These are phyloP conservation scores for Diaporthe ampelina DNA, from an alignment of 2,329 filamentous ascomycete species.

Conservation along the genomic window DNA sequence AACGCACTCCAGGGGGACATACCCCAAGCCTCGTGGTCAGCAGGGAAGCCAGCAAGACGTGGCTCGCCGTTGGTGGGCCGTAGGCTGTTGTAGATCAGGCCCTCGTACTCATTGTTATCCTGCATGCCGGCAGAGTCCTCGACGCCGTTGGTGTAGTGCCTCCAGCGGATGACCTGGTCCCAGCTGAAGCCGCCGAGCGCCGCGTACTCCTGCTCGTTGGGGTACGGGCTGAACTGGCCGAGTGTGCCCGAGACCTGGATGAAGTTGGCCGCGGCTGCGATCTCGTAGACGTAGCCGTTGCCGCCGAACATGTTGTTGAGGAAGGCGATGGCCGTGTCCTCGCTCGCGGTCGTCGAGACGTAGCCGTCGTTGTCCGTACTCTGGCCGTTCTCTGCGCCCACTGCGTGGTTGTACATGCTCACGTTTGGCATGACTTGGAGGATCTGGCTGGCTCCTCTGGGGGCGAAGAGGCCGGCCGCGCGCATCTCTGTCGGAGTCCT, in stretches of 20 bases:
- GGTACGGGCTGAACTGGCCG: slow-evolving; percentile 14
- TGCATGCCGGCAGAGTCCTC: not conserved
- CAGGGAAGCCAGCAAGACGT: slow-evolving; percentile 2
- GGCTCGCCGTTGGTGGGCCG: slow-evolving; percentile 22
- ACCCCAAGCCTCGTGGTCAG: not conserved
- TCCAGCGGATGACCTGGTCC: slow-evolving; percentile 23
- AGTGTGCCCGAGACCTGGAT: slow-evolving; percentile 22
- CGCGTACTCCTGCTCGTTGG: slow-evolving; percentile 8
- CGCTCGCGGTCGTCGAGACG: slow-evolving; percentile 20
- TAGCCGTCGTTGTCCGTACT: slow-evolving; percentile 17
- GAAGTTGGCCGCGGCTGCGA: slow-evolving; percentile 18
- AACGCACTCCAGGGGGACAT: slow-evolving; percentile 31
- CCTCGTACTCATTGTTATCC: slow-evolving; percentile 4
- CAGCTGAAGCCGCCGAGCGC: slow-evolving; percentile 27
- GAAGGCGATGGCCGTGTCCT: slow-evolving; percentile 2
- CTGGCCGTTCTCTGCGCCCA: not conserved
- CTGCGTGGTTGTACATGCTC: slow-evolving; percentile 19
- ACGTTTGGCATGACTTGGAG: not conserved
- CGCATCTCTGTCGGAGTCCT: slow-evolving; percentile 14
- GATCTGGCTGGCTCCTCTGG: not conserved
- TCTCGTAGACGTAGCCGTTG: slow-evolving; percentile 22
- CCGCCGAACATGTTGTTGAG: not conserved
- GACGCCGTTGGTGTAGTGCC: slow-evolving; percentile 6
- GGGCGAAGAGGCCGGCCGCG: slow-evolving; percentile 14
- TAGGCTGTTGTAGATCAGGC: not conserved